These are phyloP conservation scores for Phialophora macrospora DNA, from an alignment of 2,329 filamentous ascomycete genomes.

Conservation along the genomic window DNA sequence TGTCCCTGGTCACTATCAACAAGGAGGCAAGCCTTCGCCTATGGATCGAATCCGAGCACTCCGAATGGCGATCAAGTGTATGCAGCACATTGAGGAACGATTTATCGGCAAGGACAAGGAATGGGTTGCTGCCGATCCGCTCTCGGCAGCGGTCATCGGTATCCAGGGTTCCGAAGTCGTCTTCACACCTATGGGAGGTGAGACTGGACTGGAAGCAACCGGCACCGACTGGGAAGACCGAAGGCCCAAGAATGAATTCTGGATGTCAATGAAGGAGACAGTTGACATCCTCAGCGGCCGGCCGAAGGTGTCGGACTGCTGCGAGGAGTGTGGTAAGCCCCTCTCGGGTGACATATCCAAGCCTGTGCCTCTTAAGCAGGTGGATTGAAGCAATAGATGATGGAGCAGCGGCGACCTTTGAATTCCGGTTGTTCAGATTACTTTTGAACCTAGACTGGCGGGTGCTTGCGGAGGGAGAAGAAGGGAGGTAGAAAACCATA, in stretches of 20 bases:
- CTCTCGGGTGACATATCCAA: conserved; percentile 26
- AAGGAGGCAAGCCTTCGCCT: conserved; percentile 87
- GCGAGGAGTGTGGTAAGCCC: conserved; percentile 35
- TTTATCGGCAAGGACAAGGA: conserved; percentile 70
- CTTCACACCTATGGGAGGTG: conserved; percentile 74
- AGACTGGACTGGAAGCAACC: conserved; percentile 71
- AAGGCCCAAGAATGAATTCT: conserved; percentile 82
- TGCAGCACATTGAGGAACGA: conserved; percentile 79
- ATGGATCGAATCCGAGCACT: conserved; percentile 96
- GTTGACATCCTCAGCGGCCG: conserved; percentile 85
- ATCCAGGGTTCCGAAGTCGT: conserved; percentile 88
- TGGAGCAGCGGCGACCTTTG: not conserved
- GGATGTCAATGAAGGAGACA: conserved; percentile 77
- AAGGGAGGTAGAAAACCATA: not conserved
- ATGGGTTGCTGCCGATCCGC: conserved; percentile 73
- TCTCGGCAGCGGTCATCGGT: conserved; percentile 82
- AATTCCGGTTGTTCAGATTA: not conserved
- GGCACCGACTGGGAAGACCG: conserved; percentile 94
- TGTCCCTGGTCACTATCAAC: conserved; percentile 92
- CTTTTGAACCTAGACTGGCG: not conserved
- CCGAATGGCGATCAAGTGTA: conserved; percentile 88
- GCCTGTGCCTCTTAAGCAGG: conserved; percentile 8
- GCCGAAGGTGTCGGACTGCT: conserved; percentile 48
- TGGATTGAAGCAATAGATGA: not conserved
- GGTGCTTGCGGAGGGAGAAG: not conserved